Percentiles rank a stretch among this genome's conserved stretches.
phyloP scores from a whole-genome alignment of 192 early-diverging fungal species.

The Coemansia aciculifera region DNA sequence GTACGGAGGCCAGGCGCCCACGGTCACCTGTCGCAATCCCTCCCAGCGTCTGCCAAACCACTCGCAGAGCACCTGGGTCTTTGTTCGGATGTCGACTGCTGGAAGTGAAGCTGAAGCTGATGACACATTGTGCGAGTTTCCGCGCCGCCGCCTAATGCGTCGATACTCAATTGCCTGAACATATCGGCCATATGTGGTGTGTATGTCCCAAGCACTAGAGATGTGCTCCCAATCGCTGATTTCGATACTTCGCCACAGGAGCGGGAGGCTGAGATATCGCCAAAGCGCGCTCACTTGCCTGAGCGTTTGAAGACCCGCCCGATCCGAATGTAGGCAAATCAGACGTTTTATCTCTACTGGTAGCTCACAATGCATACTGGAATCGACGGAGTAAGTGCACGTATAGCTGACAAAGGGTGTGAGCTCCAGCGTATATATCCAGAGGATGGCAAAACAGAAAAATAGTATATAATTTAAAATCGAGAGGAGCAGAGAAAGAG shows the following conservation, averaged over 20 bases:
- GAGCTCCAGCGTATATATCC: neutral
- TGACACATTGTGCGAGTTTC: conserved; percentile 18
- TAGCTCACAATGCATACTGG: neutral
- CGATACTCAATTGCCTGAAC: conserved; percentile 33
- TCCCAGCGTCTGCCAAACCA: conserved; percentile 39
- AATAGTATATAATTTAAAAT: neutral
- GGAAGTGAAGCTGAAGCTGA: neutral
- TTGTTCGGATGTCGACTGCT: conserved; percentile 28
- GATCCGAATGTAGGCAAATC: conserved; percentile 28
- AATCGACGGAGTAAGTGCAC: neutral
- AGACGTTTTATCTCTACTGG: conserved; percentile 28
- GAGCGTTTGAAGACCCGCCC: conserved; percentile 16
- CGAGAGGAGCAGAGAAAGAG: neutral
- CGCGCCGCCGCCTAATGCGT: conserved; percentile 28
- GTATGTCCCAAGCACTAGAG: conserved; percentile 13
- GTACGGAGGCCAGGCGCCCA: conserved; percentile 50
- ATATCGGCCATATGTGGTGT: conserved; percentile 22
- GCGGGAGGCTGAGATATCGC: conserved; percentile 36
- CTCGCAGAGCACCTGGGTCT: conserved; percentile 38
- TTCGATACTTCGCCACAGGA: conserved; percentile 39
- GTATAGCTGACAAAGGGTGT: neutral
- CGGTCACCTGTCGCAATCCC: conserved; percentile 19
- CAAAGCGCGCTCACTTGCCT: conserved; percentile 31
- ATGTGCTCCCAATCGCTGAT: conserved; percentile 43
- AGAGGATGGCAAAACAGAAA: neutral